phyloP scores from a whole-genome alignment of 352 stramenopile genomes.

The Phytophthora vignae region DNA sequence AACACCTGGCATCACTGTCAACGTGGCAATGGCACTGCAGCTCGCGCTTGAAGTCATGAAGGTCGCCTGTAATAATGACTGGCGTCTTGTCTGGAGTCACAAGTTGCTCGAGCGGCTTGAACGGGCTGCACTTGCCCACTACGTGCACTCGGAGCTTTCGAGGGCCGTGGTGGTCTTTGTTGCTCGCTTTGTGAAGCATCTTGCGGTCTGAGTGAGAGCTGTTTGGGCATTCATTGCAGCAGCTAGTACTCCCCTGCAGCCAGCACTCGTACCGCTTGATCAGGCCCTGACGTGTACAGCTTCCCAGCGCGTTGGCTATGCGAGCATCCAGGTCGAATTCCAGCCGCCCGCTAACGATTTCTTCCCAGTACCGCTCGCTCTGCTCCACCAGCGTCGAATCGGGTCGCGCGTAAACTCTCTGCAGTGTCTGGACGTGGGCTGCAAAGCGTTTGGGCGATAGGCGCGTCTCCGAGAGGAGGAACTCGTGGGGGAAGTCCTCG shows the following conservation, averaged over 20 bases:
- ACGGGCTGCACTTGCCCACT: conserved; percentile 67
- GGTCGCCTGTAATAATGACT: conserved; percentile 61
- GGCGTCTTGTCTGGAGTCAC: conserved; percentile 56
- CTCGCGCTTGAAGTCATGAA: conserved; percentile 66
- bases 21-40: conserved; percentile 60
- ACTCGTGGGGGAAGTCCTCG: conserved; percentile 42
- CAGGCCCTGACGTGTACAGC: conserved; percentile 55
- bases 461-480: conserved; percentile 26
- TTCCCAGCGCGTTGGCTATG: conserved; percentile 48
- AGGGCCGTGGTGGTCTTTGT: conserved; percentile 16
- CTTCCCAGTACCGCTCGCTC: conserved; percentile 78
- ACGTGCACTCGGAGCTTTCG: conserved; percentile 80
- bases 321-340: conserved; percentile 69
- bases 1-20: neutral
- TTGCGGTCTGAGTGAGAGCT: neutral
- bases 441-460: conserved; percentile 52
- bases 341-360: conserved; percentile 67
- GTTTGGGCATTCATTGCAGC: conserved; percentile 16
- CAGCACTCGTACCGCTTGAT: conserved; percentile 59
- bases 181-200: conserved; percentile 4
- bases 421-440: conserved; percentile 56
- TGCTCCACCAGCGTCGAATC: conserved; percentile 64
- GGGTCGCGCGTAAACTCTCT: conserved; percentile 52
- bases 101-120: conserved; percentile 71
- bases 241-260: conserved; percentile 51